Evolutionary conservation across 2,329 filamentous ascomycete genomes (phyloP), one percentile per base, ranked within the genome.

Genomic region (Pyrenochaeta sp.): DNA sequence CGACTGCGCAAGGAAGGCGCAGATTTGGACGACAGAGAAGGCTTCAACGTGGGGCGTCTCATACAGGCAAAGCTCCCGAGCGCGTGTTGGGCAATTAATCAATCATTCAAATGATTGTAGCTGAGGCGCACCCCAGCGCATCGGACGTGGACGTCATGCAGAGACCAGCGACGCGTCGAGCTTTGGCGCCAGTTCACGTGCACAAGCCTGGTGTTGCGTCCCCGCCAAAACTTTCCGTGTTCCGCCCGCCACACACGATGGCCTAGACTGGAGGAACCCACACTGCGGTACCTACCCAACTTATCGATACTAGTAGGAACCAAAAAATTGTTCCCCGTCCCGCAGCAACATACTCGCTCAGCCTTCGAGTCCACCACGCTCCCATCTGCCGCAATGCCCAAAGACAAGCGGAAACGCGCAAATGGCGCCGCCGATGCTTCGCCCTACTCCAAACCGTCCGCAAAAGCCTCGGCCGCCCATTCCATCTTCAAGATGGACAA

Each of bases 401-500:
- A 83, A 74, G 72, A 72, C 67, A 70, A 77, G 68, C 72, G 76
- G 67, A 75, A 78, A 71, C 64, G 69, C 64, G 64, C 68, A 66
- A 59, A 74, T 54, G 64, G 54, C 54, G 65, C 56, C 50, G 67
- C 64, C 55, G 78, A 80, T 59, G 64, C 73, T 46, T 78, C 80
- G 9, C 82, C 81, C 0, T 84, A 83, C 56, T 70, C 79, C 2
- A 80, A 79, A 48, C 75, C 79, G 3, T 75, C 79, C 3, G 64
- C 72, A 51, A 86, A 86, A 75, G 72, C 81, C 24, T 77, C 79
- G 39, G 80, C 82, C 5, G 82, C 83, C 42, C 93, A 96, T 81
- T 93, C 91, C 71, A 92, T 97, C 79, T 98, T 98, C 87, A 96
- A 96, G 78, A 96, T 97, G 88, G 97, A 96, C 83, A 95, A 91